Percentiles rank a stretch among this genome's conserved stretches.
These are phyloP conservation scores for Apophysomyces trapeziformis DNA, from an alignment of 371 early-diverging fungal species.

Conservation along the genomic window DNA sequence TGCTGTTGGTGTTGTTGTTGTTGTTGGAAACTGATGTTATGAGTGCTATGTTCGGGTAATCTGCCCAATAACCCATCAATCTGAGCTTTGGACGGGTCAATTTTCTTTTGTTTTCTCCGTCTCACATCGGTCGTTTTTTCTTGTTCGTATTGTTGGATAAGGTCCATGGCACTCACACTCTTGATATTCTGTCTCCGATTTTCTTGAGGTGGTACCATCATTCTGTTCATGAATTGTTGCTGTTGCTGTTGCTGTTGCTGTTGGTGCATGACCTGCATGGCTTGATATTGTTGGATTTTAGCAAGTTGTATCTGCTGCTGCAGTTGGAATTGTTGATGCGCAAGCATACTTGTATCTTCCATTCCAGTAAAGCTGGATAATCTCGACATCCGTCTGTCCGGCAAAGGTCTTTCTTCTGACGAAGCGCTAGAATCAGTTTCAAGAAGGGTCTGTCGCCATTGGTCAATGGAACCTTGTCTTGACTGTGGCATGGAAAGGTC, in stretches of 20 bases:
- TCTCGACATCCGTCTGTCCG: slow-evolving; percentile 9
- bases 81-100: slow-evolving; percentile 39
- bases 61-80: slow-evolving; percentile 36
- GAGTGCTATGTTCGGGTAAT: slow-evolving; percentile 30
- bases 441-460: slow-evolving; percentile 29
- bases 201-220: slow-evolving; percentile 12
- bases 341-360: slow-evolving; percentile 4
- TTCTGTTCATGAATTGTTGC: slow-evolving; percentile 17
- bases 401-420: slow-evolving; percentile 11
- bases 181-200: slow-evolving; percentile 21
- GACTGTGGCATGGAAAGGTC: slow-evolving; percentile 23
- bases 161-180: slow-evolving; percentile 46
- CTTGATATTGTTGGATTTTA: slow-evolving; percentile 43
- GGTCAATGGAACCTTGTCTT: slow-evolving; percentile 23
- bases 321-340: slow-evolving; percentile 26
- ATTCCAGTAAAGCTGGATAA: slow-evolving; percentile 5
- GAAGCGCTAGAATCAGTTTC: slow-evolving; percentile 22
- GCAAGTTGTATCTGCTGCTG: slow-evolving; percentile 26
- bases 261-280: slow-evolving; percentile 20
- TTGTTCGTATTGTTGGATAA: slow-evolving; percentile 40
- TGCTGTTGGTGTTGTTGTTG: slow-evolving; percentile 13
- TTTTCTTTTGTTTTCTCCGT: slow-evolving; percentile 25
- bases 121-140: slow-evolving; percentile 30
- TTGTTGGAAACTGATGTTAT: slow-evolving; percentile 38
- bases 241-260: slow-evolving; percentile 27